Base-by-base conservation (phyloP, 2,329 filamentous ascomycete genomes). In the Arthrobotrys iridis region DNA sequence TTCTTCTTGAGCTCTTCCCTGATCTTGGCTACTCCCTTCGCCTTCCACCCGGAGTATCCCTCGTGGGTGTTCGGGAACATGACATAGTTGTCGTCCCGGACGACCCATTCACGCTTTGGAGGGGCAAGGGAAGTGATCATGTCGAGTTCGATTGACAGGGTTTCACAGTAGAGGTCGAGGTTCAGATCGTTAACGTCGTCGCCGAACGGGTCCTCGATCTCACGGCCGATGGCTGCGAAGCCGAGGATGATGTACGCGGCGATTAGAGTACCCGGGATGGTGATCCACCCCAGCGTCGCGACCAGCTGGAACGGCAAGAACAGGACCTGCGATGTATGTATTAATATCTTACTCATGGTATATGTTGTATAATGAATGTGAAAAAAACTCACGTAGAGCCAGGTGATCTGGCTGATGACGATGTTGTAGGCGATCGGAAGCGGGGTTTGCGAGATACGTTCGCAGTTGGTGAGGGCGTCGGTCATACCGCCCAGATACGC, bases 141-240 rank as follows among this genome's bases (percentile, higher is more conserved):
- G 30, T 72, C 67, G 3, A 72, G 59, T 50, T 72, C 67, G 18
- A 72, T 82, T 15, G 89, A 88, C 40, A 95, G 85, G 80, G 93
- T 90, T 41, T 89, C 86, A 82, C 92, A 95, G 84, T 89, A 96
- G 8, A 85, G 83, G 80, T 94, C 91, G 1, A 93, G 85, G 0
- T 90, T 90, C 28, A 93, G 83, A 81, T 95, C 92, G 80, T 94
- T 95, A 78, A 93, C 91, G 77, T 94, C 92, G 77, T 88, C 85
- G 67, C 92, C 92, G 81, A 95, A 95, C 4, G 92, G 92, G 79
- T 95, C 92, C 82, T 95, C 92, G 77, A 95, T 91, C 82, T 95
- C 91, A 77, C 88, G 88, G 35, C 92, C 92, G 79, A n/a, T 50
- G 13, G 46, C 46, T 30, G 46, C 46, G 20, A 55, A 55, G n/a